A percentile compares a stretch with the other conserved stretches of the same genome.
phyloP scores from a whole-genome alignment of 805 yeast species.

The Cyberlindnera maritima region DNA sequence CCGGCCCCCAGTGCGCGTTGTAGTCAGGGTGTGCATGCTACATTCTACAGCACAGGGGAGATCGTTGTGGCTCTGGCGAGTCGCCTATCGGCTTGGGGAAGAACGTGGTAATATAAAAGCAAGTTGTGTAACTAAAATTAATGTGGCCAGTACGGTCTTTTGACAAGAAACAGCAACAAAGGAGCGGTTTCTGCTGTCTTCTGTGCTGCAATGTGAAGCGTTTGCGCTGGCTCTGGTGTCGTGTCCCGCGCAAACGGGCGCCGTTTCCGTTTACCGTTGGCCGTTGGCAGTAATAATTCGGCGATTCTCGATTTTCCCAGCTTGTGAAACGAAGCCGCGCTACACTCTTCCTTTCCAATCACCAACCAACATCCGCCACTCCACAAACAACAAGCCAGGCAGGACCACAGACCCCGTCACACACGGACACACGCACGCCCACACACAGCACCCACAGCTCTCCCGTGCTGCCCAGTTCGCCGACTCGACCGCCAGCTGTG shows the following conservation, averaged over 20 bases:
- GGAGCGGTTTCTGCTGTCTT: background rate
- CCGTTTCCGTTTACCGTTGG: background rate
- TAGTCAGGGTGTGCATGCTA: too few species aligned
- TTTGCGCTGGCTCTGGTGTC: background rate
- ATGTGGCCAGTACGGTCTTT: too few species aligned
- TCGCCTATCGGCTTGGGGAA: too few species aligned
- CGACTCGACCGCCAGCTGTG: too few species aligned
- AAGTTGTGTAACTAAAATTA: too few species aligned
- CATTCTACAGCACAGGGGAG: too few species aligned
- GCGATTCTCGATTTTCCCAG: conserved; percentile 9
- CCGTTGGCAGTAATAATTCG: conserved; percentile 5
- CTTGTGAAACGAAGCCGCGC: background rate
- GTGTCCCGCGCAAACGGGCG: conserved; percentile 14
- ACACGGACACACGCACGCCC: background rate
- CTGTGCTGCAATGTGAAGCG: background rate
- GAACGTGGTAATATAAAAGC: too few species aligned
- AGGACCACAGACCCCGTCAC: background rate
- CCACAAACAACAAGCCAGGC: background rate
- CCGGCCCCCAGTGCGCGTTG: too few species aligned
- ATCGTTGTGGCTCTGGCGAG: too few species aligned
- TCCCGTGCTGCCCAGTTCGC: background rate
- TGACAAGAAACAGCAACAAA: background rate
- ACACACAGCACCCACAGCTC: too few species aligned
- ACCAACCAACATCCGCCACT: background rate
- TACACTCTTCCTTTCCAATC: background rate